These are phyloP conservation scores for Ambispora gerdemannii DNA, from an alignment of 192 early-diverging fungal species.

Conservation along the genomic window DNA sequence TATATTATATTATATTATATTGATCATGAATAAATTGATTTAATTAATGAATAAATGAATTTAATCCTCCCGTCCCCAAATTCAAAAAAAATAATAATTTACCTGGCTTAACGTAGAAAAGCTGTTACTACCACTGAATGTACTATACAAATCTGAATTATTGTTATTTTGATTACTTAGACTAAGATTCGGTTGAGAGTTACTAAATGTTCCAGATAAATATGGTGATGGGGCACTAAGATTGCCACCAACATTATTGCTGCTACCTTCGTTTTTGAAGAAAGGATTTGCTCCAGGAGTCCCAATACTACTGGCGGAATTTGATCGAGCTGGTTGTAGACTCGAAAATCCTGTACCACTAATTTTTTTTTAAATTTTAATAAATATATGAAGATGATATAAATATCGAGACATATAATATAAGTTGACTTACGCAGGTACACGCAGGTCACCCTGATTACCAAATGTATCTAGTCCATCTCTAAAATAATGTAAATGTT, in stretches of 20 bases:
- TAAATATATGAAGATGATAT: background rate
- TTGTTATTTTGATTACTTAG: background rate
- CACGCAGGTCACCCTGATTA: constrained; percentile 48
- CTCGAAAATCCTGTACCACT: constrained; percentile 23
- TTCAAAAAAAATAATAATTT: background rate
- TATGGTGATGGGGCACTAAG: background rate
- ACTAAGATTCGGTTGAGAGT: background rate
- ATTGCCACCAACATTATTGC: background rate
- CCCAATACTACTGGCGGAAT: constrained; percentile 23
- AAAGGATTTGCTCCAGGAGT: constrained; percentile 9
- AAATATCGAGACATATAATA: background rate
- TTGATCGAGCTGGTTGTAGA: background rate
- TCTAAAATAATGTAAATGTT: constrained; percentile 8
- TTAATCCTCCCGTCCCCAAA: too few relatives aligned
- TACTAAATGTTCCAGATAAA: constrained; percentile 2
- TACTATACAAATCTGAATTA: constrained; percentile 2
- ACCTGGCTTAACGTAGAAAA: background rate
- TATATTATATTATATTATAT: background rate
- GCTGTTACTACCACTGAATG: background rate
- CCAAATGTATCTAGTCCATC: constrained; percentile 61
- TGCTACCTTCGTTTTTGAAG: background rate
- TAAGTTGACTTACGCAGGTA: constrained; percentile 43
- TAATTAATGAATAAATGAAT: background rate
- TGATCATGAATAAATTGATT: background rate
- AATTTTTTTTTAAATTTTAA: background rate